Conservation (phyloP, 352 stramenopile genomes). For the Pythium periplocum region DNA sequence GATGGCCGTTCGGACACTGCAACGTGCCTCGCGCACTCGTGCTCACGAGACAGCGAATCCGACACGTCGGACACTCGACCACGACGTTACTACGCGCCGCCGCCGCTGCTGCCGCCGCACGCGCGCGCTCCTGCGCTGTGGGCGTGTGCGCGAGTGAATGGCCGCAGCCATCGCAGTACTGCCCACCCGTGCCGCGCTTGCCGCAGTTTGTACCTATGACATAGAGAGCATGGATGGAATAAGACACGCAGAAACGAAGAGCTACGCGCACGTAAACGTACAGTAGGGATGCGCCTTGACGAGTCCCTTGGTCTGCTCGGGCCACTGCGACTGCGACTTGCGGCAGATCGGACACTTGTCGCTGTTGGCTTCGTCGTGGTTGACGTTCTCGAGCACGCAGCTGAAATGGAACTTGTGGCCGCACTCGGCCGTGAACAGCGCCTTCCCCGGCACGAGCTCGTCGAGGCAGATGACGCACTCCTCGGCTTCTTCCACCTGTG, state of each 20-base stretch:
- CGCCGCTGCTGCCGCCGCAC: constrained; percentile 16
- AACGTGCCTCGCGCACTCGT: constrained; percentile 31
- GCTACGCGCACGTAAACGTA: constrained; percentile 15
- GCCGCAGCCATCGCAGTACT: constrained; percentile 33
- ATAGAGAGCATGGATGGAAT: neutral
- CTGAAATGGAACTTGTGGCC: constrained; percentile 85
- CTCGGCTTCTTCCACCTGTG: constrained; percentile 15
- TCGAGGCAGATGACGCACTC: constrained; percentile 87
- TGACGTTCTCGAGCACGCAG: constrained; percentile 85
- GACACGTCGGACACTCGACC: constrained; percentile 36
- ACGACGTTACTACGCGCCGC: constrained; percentile 32
- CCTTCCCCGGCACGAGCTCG: constrained; percentile 53
- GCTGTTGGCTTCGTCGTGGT: constrained; percentile 85
- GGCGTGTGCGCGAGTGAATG: constrained; percentile 37
- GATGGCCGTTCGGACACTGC: constrained; percentile 41
- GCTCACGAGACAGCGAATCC: constrained; percentile 37
- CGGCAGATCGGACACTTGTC: constrained; percentile 88
- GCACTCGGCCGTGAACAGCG: constrained; percentile 82
- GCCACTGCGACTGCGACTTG: constrained; percentile 79
- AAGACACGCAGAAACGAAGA: neutral
- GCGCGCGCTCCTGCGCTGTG: constrained; percentile 31
- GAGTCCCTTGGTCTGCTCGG: constrained; percentile 77
- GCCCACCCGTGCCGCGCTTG: constrained; percentile 31
- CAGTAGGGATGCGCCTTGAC: constrained; percentile 84
- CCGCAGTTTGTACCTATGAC: constrained; percentile 29